Evolutionary conservation across 768 basidiomycete genomes (phyloP), one percentile per base, ranked within the genome.

Genomic region (Tephrocybe sp.): DNA sequence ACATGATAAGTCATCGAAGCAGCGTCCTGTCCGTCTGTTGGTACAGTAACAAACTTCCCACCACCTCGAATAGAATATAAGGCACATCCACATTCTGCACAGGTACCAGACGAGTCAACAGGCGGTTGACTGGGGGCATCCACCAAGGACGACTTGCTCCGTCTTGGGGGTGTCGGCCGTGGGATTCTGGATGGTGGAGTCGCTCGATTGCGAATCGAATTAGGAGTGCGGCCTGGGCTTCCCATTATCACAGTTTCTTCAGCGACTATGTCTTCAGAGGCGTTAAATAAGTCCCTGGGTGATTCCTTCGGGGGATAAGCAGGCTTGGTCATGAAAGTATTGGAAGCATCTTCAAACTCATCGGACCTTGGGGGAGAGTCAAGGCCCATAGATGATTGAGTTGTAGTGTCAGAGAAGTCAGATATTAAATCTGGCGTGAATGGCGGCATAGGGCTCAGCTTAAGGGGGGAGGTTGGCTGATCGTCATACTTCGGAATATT

Each of bases 1-100:
- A 79, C 73, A 57, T 93, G 90, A 59, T 87, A 92, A 17, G 76
- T 74, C 63, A 77, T 76, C n/a, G 82, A 75, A 19, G 70, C 67
- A 14, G 71, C 72, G 26, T 68, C 74, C 39, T 70, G 68, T 12
- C 71, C 73, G 31, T 72, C 68, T 50, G 77, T 79, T 6, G 89
- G 87, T 23, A 90, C 79, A 2, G 86, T 87, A 30, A 91, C 80
- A 64, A 84, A 91, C 51, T 78, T 79, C 36, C 85, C 83, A 5
- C 78, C 80, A 49, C 78, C 77, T 22, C 71, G 73, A 3, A 75
- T 66, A 38, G 74, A 77, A 62, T 88, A 85, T 44, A 92, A 72
- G 5, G 75, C 71, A 10, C 72, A 71, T 11, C 65, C 66, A 57
- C 90, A 92, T 60, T 77, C 81, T 32, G 76, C 75, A 58, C 90